A percentile compares a stretch with the other conserved stretches of the same genome.
Evolutionary conservation across 257 asterid genomes (phyloP).

Genomic region (Mitragyna speciosa): DNA sequence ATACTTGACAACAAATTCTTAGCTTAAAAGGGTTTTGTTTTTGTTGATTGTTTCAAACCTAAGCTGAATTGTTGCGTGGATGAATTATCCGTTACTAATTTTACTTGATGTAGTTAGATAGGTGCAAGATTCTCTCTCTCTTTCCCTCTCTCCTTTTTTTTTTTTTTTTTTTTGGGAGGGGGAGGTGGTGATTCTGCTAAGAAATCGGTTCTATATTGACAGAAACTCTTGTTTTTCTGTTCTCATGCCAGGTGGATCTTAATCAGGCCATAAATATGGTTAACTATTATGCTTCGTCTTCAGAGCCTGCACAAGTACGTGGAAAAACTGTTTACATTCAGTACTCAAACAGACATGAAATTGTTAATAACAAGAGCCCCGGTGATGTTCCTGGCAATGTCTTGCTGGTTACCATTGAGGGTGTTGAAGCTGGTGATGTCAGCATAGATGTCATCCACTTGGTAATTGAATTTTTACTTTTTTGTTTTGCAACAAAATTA

Average conservation of each 20-base stretch:
- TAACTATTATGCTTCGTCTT: constrained; percentile 68
- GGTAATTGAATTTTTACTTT: constrained; percentile 40
- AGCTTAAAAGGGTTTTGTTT: neutral
- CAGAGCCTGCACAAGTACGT: constrained; percentile 84
- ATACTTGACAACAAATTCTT: neutral
- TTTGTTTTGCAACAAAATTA: neutral
- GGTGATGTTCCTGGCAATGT: constrained; percentile 88
- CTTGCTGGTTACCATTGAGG: constrained; percentile 79
- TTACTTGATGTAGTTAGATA: neutral
- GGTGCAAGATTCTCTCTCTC: neutral
- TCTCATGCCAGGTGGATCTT: constrained; percentile 63
- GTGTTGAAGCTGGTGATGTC: constrained; percentile 82
- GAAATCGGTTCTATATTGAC: neutral
- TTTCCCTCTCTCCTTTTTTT: no score
- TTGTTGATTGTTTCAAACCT: neutral
- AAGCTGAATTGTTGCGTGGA: neutral
- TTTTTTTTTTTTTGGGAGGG: no score
- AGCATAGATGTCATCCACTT: constrained; percentile 88
- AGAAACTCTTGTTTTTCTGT: neutral
- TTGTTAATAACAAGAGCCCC: constrained; percentile 75
- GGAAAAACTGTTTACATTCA: constrained; percentile 84
- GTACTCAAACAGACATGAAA: constrained; percentile 83
- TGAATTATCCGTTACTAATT: neutral
- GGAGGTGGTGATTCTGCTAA: neutral
- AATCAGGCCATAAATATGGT: constrained; percentile 88